These are phyloP conservation scores for Penicillium arizonense DNA, from an alignment of 495 filamentous ascomycete species.

Conservation along the genomic window DNA sequence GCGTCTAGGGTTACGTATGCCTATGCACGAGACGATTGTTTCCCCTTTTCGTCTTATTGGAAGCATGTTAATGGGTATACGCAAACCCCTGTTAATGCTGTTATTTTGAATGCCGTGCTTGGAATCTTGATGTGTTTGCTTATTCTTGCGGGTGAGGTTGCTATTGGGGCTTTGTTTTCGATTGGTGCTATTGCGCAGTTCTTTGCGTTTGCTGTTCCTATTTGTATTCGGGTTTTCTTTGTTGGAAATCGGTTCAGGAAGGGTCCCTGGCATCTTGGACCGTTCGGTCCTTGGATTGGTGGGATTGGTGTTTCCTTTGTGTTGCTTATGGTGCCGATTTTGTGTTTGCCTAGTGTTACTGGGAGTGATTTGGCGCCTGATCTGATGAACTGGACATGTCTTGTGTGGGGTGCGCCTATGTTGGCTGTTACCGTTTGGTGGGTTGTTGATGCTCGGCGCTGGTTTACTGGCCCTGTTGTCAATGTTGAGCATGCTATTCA, in stretches of 20 bases:
- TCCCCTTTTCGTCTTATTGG: conserved; percentile 62
- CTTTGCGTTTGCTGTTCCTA: conserved; percentile 72
- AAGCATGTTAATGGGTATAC: conserved; percentile 67
- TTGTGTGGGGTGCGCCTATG: conserved; percentile 74
- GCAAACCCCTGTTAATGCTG: conserved; percentile 74
- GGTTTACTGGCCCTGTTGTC: conserved; percentile 76
- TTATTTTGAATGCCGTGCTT: conserved; percentile 67
- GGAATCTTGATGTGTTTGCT: conserved; percentile 65
- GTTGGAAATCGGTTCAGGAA: conserved; percentile 67
- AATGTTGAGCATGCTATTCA: conserved; percentile 47
- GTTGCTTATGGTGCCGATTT: conserved; percentile 69
- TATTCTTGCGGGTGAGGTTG: conserved; percentile 64
- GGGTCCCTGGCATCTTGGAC: conserved; percentile 75
- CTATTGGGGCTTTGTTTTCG: conserved; percentile 72
- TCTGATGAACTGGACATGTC: conserved; percentile 73
- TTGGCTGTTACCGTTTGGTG: conserved; percentile 64
- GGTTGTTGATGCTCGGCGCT: conserved; percentile 65
- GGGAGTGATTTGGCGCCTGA: conserved; percentile 56
- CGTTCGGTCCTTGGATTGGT: conserved; percentile 61
- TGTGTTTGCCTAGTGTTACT: conserved; percentile 64
- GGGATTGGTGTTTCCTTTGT: conserved; percentile 60
- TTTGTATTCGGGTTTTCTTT: conserved; percentile 72
- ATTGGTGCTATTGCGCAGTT: conserved; percentile 76
- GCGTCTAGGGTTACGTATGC: conserved; percentile 77
- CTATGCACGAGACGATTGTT: conserved; percentile 77